Base-by-base conservation (phyloP, 345 rosid genomes). In the Erodium maritimum region DNA sequence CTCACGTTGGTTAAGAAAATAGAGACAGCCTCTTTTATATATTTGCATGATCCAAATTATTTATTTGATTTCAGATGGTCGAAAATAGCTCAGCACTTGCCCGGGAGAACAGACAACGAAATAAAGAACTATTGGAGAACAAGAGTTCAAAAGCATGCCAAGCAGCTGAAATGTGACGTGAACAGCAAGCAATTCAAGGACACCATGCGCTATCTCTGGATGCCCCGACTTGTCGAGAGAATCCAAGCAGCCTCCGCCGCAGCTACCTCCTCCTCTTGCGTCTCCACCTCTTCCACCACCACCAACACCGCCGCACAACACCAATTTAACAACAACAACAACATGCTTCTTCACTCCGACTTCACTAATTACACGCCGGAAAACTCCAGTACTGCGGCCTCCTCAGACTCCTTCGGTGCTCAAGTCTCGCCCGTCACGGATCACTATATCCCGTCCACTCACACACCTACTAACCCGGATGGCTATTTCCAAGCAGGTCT, bases 101-200 rank as follows among this genome's bases (percentile, higher is more conserved):
- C 96, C 0, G 99, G 99, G 19, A 80, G 99, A 70, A 93, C 99
- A 1, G 99, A 93, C 23, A 93, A 93, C 60, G 99, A 93, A 68
- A 93, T 93, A 29, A 93, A 93, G 65, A 93, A 93, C 69, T 93
- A 93, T 23, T 93, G 99, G 99, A 81, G 99, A 71, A 93, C 99
- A 0, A 63, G 99, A n/a, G 99, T 93, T 17, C 96, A 89, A 51
- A 93, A 87, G 65, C 96, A 88, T 29, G 99, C 99, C 5, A 85
- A 79, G 22, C 94, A 89, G 54, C 80, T 93, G 1, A 83, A 85
- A 57, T 79, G 94, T 55, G 99, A 93, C 62, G 91, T 87, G 54
- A 89, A 89, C 66, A 93, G 99, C 72, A 77, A 78, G 68, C 82
- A 79, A 62, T 93, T 93, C 74, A 87, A 89, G 73, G 95, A 89